Base-by-base conservation (phyloP, 352 stramenopile species). In the Pythium scleroteichum region DNA sequence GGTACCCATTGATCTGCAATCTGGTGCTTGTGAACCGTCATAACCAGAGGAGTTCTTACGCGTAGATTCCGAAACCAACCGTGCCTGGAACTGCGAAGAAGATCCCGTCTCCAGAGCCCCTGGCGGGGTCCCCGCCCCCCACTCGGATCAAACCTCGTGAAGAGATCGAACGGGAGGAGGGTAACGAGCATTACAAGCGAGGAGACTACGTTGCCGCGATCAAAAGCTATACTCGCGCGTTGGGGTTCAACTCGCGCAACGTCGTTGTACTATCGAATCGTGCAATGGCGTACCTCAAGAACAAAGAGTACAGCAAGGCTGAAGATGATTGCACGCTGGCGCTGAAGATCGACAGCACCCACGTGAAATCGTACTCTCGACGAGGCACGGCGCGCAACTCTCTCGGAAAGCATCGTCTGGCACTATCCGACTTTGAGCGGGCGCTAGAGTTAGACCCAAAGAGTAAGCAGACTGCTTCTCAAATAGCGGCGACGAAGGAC, bases 171-270 rank as follows among this genome's bases (percentile, higher is more conserved):
- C 78, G 79, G 14, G 78, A 95, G 60, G 95, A 98, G 53, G 95
- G 95, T 12, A 98, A 98, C 62, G 87, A 86, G 27, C 88, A 92
- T 64, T 98, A 97, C 72, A 87, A 88, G 24, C 74, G 71, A 3
- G 77, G 80, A 1, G 88, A 98, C 55, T 94, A 83, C 46, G 77
- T 95, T 24, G 89, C 87, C 38, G 90, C 94, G 16, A 83, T 97
- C 48, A 81, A 88, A 52, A 92, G 78, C 66, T 98, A 98, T 68
- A 96, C 92, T 19, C 73, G 82, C 1, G 90, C 79, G 13, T 66
- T 97, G n/a, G 78, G 84, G 0, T 85, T 87, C 54, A 77, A 94
- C 47, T 57, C 75, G 4, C 71, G 72, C 10, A 94, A 94, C 41
- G 73, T 75, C 0, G 67, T 94, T 44, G 78, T 96, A 38, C 75